phyloP scores from a whole-genome alignment of 805 yeast species.

The Starmerella sirachaensis region DNA sequence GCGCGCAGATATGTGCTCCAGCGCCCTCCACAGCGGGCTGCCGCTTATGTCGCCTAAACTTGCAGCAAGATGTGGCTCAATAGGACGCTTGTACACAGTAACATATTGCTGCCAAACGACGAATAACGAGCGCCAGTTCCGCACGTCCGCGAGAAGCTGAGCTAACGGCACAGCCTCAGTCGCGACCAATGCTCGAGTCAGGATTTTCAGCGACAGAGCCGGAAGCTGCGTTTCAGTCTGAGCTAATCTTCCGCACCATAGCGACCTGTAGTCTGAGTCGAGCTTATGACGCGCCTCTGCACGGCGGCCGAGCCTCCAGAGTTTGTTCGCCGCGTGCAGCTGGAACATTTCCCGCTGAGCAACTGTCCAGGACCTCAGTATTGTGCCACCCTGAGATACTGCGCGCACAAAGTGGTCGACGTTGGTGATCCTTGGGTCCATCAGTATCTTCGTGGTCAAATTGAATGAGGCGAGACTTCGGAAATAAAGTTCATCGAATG shows the following conservation, averaged over 20 bases:
- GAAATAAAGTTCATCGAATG: constrained; percentile 23
- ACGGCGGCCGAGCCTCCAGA: constrained; percentile 20
- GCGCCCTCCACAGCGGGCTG: constrained; percentile 2
- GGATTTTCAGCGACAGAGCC: constrained; percentile 4
- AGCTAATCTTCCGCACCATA: constrained; percentile 15
- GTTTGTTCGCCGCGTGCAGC: constrained; percentile 24
- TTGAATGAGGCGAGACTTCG: constrained; percentile 21
- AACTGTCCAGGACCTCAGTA: constrained; percentile 21
- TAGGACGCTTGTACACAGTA: neutral
- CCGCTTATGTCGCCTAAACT: neutral
- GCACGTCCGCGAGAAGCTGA: neutral
- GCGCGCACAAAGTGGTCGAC: constrained; percentile 22
- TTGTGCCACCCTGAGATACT: constrained; percentile 23
- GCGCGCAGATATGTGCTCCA: constrained; percentile 2
- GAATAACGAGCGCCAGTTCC: constrained; percentile 13
- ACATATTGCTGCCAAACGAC: constrained; percentile 7
- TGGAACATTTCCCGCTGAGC: constrained; percentile 22
- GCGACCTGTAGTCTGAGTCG: constrained; percentile 15
- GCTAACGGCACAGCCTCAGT: constrained; percentile 9
- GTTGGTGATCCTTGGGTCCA: constrained; percentile 18
- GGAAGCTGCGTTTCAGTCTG: constrained; percentile 2
- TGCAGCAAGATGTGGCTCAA: neutral
- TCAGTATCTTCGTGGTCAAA: constrained; percentile 22
- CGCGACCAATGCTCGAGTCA: constrained; percentile 15
- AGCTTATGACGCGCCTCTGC: constrained; percentile 19